Conservation (phyloP, 2,329 filamentous ascomycete genomes). For the Xylaria sp. region DNA sequence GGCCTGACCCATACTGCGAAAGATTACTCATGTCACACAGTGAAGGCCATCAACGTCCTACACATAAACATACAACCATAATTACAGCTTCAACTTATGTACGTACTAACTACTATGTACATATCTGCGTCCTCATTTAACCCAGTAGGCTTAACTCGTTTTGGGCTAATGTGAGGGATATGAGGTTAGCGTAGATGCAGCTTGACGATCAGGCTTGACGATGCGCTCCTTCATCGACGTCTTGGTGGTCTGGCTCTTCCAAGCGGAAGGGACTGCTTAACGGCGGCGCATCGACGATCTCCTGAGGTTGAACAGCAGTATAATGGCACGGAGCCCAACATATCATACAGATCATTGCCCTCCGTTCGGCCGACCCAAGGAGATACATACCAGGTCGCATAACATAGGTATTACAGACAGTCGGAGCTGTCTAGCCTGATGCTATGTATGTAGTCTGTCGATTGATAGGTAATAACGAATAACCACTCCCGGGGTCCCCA, state of each 20-base stretch:
- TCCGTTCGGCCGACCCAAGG: background rate
- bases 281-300: background rate
- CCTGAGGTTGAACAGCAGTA: background rate
- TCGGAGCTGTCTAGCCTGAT: too few relatives aligned
- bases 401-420: too few relatives aligned
- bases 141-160: conserved; percentile 3
- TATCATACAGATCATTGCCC: background rate
- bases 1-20: conserved; percentile 5
- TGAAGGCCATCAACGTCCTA: conserved; percentile 3
- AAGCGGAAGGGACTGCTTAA: background rate
- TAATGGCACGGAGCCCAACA: too few relatives aligned
- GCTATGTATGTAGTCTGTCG: background rate
- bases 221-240: background rate
- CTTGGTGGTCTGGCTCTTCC: background rate
- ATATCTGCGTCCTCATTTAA: background rate
- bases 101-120: too few relatives aligned
- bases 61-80: conserved; percentile 5
- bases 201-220: background rate
- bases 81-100: conserved; percentile 8
- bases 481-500: too few relatives aligned
- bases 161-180: conserved; percentile 3
- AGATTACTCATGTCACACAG: conserved; percentile 19
- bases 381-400: background rate
- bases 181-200: background rate
- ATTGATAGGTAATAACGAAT: background rate